Base-by-base conservation (phyloP, 495 filamentous ascomycete genomes). In the Aspergillus wentii region DNA sequence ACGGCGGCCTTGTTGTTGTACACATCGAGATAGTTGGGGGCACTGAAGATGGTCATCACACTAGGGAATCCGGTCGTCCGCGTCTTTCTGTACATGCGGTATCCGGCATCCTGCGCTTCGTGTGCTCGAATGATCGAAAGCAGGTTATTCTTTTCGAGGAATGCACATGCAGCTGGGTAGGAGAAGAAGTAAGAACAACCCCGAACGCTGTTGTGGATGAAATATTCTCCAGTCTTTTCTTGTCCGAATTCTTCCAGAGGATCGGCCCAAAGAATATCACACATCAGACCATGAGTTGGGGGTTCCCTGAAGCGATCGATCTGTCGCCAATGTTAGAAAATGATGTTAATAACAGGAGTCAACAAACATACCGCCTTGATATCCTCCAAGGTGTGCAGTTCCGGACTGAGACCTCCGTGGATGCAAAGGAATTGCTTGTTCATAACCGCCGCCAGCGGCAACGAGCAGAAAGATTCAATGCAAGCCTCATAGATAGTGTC, bases 1-100 rank as follows among this genome's bases (percentile, higher is more conserved):
- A 98, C 92, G 1, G 92, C 92, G 1, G 92, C 92, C 66, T 98
- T 98, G 78, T 98, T 98, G 78, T 98, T 98, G 71, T 98, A 98
- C n/a, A 98, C 89, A 57, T 98, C 92, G 44, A 98, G 75, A 57
- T 98, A 97, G 58, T 98, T 98, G 16, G 92, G 92, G 3, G 92
- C 92, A 33, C 91, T 96, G 75, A 98, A 98, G 57, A 98, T 98
- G 29, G 92, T 98, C 92, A 98, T 98, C 39, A 98, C 92, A 64
- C 90, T 95, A 8, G 92, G 92, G 71, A 98, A 98, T 2, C 92
- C 92, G 10, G 92, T 98, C 1, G 94, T 96, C 21, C 89, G 79
- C 1, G 92, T 98, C 75, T 98, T 98, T 39, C 92, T 77, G 64
- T 98, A 98, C 92, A 98, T 98, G 49, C 92, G 81, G 59, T 98